A percentile compares a stretch with the other conserved stretches of the same genome.
phyloP scores from a whole-genome alignment of 1,139 yeast species.

The Saccharomyces uvarum region DNA sequence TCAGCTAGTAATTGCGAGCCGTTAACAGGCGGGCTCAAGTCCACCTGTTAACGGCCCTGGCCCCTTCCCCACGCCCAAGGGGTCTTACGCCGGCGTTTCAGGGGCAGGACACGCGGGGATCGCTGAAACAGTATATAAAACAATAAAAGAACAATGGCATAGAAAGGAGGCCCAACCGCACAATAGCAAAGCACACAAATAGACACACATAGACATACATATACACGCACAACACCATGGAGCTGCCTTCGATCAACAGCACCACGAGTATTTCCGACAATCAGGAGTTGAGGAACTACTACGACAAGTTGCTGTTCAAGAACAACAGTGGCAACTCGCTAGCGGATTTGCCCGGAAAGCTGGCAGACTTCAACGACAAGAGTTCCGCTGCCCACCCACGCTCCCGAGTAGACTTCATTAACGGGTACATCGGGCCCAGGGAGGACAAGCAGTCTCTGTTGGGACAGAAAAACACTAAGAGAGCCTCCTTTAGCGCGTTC shows the following conservation, averaged over 20 bases:
- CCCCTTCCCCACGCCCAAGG: constrained; percentile 1
- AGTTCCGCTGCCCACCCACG: background rate
- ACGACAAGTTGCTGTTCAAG: constrained; percentile 29
- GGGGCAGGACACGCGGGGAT: constrained; percentile 1
- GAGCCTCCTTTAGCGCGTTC: background rate
- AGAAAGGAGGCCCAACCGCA: background rate
- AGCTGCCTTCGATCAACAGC: constrained; percentile 30
- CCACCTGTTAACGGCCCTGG: background rate
- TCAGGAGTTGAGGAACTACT: constrained; percentile 27
- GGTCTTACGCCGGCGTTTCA: background rate
- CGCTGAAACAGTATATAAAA: background rate
- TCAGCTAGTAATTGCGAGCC: background rate
- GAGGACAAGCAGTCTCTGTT: background rate
- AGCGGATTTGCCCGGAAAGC: constrained; percentile 26
- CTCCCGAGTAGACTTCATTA: constrained; percentile 5
- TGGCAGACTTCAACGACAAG: background rate
- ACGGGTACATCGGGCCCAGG: constrained; percentile 2
- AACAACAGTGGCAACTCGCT: constrained; percentile 30
- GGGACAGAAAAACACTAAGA: background rate
- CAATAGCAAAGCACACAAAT: background rate
- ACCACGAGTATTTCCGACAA: constrained; percentile 32
- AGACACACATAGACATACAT: background rate
- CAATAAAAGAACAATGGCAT: background rate
- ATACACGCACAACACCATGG: constrained; percentile 7
- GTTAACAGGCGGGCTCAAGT: background rate